Evolutionary conservation across 768 basidiomycete species (phyloP), one percentile per base, ranked within the genome.

Genomic region (Naganishia kalamii): DNA sequence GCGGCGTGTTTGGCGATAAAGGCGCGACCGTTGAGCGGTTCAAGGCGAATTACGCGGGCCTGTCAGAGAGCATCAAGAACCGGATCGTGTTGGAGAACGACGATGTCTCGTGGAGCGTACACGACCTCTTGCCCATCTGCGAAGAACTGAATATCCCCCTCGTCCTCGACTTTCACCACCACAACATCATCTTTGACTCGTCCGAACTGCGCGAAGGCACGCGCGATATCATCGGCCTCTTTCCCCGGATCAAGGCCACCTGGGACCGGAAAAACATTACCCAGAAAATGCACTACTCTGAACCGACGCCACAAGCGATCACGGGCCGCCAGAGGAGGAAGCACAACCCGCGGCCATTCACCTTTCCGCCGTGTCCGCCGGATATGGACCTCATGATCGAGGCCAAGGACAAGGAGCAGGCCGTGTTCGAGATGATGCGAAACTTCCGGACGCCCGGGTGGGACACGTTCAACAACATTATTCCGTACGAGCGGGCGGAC

Each of bases 41-140:
- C 74, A 88, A 86, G 74, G 80, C 84, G 65, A 87, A 86, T 15
- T 88, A 90, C 65, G 79, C 74, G 51, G 71, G 77, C n/a, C 81
- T 91, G 41, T 81, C 85, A 8, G 79, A 83, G 23, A 83, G 84
- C 25, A 85, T 90, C 65, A 84, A 88, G 66, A 82, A 82, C 15
- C 82, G 93, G 48, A 75, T 93, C 23, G 92, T 91, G 1, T 81
- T 92, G n/a, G 93, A 97, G 78, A 97, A 96, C 66, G 93, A 96
- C 69, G 93, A 97, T 81, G 89, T 88, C 69, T 94, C 91, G 72
- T 96, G 92, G 77, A 90, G 85, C 59, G 87, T 88, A 0, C 90
- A 90, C 66, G 93, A 96, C 62, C 81, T 96, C 12, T 80, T 96
- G n/a, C 87, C 88, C 0, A 70, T 92, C 0, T 93, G 91, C 74